phyloP scores from a whole-genome alignment of 768 basidiomycete species.

The Pisolithus sp. region DNA sequence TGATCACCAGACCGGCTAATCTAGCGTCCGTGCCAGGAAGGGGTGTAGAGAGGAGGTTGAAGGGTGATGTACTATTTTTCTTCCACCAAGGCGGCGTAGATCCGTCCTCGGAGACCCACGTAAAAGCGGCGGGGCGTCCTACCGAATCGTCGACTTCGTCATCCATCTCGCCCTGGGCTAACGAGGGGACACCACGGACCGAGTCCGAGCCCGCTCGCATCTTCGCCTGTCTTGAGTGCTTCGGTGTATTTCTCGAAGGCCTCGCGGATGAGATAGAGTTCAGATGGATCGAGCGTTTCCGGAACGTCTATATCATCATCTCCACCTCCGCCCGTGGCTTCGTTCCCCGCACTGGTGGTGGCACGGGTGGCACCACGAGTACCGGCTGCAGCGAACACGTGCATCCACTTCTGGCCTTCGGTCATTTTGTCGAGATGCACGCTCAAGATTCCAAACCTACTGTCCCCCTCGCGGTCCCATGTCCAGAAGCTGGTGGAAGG shows the following conservation, averaged over 20 bases:
- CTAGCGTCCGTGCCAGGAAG: constrained; percentile 46
- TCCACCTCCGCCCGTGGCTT: background rate
- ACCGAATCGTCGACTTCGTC: constrained; percentile 78
- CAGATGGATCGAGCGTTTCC: constrained; percentile 84
- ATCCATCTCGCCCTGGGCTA: constrained; percentile 86
- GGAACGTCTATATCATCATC: constrained; percentile 50
- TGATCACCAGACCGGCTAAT: constrained; percentile 49
- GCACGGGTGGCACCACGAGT: constrained; percentile 8
- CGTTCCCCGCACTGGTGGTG: background rate
- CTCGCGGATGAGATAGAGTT: constrained; percentile 73
- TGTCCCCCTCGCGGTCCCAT: constrained; percentile 74
- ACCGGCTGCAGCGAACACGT: constrained; percentile 63
- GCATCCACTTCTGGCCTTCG: constrained; percentile 79
- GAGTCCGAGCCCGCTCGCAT: constrained; percentile 55
- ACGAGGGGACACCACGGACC: constrained; percentile 69
- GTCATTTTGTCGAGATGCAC: constrained; percentile 84
- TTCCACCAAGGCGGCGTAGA: constrained; percentile 37
- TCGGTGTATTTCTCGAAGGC: constrained; percentile 82
- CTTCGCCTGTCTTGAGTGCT: constrained; percentile 51
- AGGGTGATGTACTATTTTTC: constrained; percentile 28
- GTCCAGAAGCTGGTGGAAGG: constrained; percentile 87
- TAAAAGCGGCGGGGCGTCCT: constrained; percentile 58
- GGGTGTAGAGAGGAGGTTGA: constrained; percentile 62
- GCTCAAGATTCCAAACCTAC: constrained; percentile 63
- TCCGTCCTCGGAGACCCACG: constrained; percentile 59